A percentile compares a stretch with the other conserved stretches of the same genome.
Conservation (phyloP, 306 rosid species). For the Prunus persica region Prunus_persica_NCBIv2 NC_034014.1:29837501-29838000, state of each 20-base stretch:
- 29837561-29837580: too few relatives aligned
- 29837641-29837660: too few relatives aligned
- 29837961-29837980: conserved; percentile 8
- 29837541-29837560: too few relatives aligned
- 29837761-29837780: conserved; percentile 3
- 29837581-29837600: too few relatives aligned
- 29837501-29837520: too few relatives aligned
- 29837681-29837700: not conserved
- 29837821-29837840: not conserved
- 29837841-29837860: not conserved
- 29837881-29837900: conserved; percentile 11
- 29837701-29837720: not conserved
- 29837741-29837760: conserved; percentile 6
- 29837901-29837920: conserved; percentile 8
- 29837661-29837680: too few relatives aligned
- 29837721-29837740: conserved; percentile 24
- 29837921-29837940: conserved; percentile 44
- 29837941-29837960: conserved; percentile 28
- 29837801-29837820: not conserved
- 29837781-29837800: not conserved
- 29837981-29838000: too few relatives aligned
- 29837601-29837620: too few relatives aligned
- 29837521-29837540: too few relatives aligned
- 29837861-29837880: not conserved
- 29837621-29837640: too few relatives aligned